Base-by-base conservation (phyloP, 2,329 filamentous ascomycete genomes). In the Helicocarpus griseus region DNA sequence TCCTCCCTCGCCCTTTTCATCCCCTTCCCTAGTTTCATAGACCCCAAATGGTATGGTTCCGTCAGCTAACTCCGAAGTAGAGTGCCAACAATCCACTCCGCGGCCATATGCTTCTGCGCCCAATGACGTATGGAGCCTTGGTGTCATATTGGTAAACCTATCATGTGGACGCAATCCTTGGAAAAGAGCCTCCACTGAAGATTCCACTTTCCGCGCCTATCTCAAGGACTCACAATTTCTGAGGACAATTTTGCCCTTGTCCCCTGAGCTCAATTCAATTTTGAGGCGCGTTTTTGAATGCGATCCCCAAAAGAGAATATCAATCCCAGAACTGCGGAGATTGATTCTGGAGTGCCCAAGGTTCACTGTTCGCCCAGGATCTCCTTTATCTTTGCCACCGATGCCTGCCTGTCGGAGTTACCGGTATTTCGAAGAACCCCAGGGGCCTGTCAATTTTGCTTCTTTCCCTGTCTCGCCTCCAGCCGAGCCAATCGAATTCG, bases 71-170 rank as follows among this genome's bases (percentile, higher is more conserved):
- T 63, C 58, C 65, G 55, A 66, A 63, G 49, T 58, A 96, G 93
- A 98, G 81, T 98, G 93, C 68, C 82, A 96, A 70, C 87, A 89
- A 62, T 79, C 84, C 52, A 77, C 78, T 71, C 85, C 75, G 63
- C 80, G 79, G 81, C 77, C 81, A 69, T 98, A 98, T 71, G 84
- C 84, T 59, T 95, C 90, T 58, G 89, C 88, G 49, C 87, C 91
- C 53, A 98, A 97, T 73, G 93, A 98, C 70, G 83, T 97, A 61
- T 98, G 93, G 93, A 91, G 87, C 64, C 80, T 98, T n/a, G 93
- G 93, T 60, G 91, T 98, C 49, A 95, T 98, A 66, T 79, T 98
- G 55, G 89, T 98, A 62, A 98, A 98, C 75, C 78, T 98, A 60
- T 95, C 89, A 48, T 98, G 93, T 73, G 93, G 93, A 65, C 89